These are phyloP conservation scores for Cladosporium sp. DNA, from an alignment of 2,329 filamentous ascomycete species.

Conservation along the genomic window DNA sequence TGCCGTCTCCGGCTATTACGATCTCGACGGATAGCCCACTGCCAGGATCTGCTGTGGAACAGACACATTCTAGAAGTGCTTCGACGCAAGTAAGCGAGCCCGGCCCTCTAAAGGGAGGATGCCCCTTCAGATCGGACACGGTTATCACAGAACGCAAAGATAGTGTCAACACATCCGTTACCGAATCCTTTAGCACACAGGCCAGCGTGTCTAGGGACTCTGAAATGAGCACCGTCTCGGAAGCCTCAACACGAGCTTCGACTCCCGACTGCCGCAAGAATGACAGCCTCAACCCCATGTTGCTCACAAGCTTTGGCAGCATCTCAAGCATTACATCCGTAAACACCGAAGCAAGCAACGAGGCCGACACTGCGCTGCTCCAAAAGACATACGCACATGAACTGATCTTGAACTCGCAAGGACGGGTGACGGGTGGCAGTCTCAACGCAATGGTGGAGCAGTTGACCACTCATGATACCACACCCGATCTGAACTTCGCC, in stretches of 20 bases:
- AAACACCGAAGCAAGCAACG: slow-evolving; percentile 73
- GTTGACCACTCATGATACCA: slow-evolving; percentile 88
- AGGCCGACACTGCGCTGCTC: slow-evolving; percentile 81
- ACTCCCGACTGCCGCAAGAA: slow-evolving; percentile 70
- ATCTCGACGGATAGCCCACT: slow-evolving; percentile 10
- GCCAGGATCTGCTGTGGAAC: background rate
- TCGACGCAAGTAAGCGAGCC: slow-evolving; percentile 4
- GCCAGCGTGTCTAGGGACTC: slow-evolving; percentile 73
- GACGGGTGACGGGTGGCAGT: slow-evolving; percentile 89
- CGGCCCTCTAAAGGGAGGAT: slow-evolving; percentile 23
- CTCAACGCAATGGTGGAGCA: slow-evolving; percentile 90
- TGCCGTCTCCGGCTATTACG: slow-evolving; percentile 19
- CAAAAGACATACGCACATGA: slow-evolving; percentile 91
- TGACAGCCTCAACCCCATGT: slow-evolving; percentile 56
- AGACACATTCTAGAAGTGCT: slow-evolving; percentile 3
- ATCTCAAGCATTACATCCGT: slow-evolving; percentile 63
- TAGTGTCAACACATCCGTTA: slow-evolving; percentile 73
- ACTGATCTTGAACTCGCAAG: slow-evolving; percentile 89
- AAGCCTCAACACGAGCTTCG: slow-evolving; percentile 82
- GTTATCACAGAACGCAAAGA: slow-evolving; percentile 53
- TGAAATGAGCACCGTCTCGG: slow-evolving; percentile 76
- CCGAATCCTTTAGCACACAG: slow-evolving; percentile 77
- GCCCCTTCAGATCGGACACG: slow-evolving; percentile 23
- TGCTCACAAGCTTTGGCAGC: slow-evolving; percentile 64
- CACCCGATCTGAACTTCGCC: slow-evolving; percentile 87